Percentiles rank a stretch among this genome's conserved stretches.
phyloP scores from a whole-genome alignment of 176 grass and related monocot genomes.

The Puccinellia tenuiflora region DNA sequence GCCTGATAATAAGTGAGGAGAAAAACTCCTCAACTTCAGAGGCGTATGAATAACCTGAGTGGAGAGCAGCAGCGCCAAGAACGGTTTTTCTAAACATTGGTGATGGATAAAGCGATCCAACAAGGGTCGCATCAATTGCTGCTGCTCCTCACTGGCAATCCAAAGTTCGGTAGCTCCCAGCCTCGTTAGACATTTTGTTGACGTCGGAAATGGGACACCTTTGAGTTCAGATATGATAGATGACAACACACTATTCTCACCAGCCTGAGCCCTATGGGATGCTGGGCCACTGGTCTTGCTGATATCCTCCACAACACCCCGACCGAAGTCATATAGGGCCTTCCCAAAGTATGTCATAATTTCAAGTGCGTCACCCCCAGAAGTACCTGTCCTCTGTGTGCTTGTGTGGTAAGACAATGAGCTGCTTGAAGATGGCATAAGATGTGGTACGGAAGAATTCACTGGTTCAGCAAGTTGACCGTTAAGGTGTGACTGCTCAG shows the following conservation, averaged over 20 bases:
- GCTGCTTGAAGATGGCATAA: constrained; percentile 35
- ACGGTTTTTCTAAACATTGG: constrained; percentile 71
- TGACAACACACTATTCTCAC: constrained; percentile 63
- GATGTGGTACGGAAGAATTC: constrained; percentile 19
- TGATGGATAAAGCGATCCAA: constrained; percentile 79
- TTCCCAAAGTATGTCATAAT: constrained; percentile 95
- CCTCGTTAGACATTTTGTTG: constrained; percentile 62
- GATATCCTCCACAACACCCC: constrained; percentile 96
- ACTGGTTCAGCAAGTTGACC: constrained; percentile 30
- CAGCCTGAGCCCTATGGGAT: constrained; percentile 43
- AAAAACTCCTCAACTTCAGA: constrained; percentile 73
- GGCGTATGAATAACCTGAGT: constrained; percentile 69
- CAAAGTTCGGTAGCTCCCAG: constrained; percentile 81
- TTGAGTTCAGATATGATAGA: constrained; percentile 64
- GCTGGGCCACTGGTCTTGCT: constrained; percentile 48
- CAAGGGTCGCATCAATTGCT: constrained; percentile 73
- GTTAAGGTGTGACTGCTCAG: constrained; percentile 34
- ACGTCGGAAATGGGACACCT: constrained; percentile 84
- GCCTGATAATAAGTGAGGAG: constrained; percentile 63
- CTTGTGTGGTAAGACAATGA: constrained; percentile 27
- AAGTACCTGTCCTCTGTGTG: constrained; percentile 42
- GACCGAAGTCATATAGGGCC: constrained; percentile 91
- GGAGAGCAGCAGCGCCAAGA: constrained; percentile 65
- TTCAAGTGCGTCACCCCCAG: constrained; percentile 89
- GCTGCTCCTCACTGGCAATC: constrained; percentile 83